phyloP scores from a whole-genome alignment of 2,329 filamentous ascomycete genomes.

The Dichotomopilus funicola region DNA sequence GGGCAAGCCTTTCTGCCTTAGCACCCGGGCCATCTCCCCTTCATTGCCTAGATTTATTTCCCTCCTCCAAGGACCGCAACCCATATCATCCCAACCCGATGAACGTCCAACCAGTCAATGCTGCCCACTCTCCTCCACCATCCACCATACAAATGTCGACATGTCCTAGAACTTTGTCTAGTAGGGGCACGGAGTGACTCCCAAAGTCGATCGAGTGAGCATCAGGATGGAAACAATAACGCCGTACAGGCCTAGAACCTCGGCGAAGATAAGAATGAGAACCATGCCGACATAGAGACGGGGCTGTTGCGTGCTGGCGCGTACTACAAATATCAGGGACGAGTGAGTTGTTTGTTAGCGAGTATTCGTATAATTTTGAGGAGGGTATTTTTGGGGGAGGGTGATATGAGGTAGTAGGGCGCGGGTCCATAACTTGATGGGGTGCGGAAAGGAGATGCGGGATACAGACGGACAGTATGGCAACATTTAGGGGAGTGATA shows the following conservation, averaged over 20 bases:
- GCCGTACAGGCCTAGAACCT: slow-evolving; percentile 70
- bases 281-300: slow-evolving; percentile 96
- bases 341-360: no score
- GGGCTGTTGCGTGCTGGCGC: slow-evolving; percentile 77
- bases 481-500: background rate
- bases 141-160: no score
- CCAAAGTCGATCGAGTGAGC: slow-evolving; percentile 37
- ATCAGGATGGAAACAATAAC: slow-evolving; percentile 44
- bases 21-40: no score
- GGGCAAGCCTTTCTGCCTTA: no score
- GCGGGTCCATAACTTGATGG: background rate
- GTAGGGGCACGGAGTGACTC: slow-evolving; percentile 34
- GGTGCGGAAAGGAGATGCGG: background rate
- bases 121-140: no score
- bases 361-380: no score
- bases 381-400: no score
- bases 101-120: no score
- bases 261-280: slow-evolving; percentile 97
- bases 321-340: slow-evolving; percentile 42
- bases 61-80: no score
- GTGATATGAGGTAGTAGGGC: no score
- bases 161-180: slow-evolving; percentile 10
- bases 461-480: background rate
- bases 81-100: no score
- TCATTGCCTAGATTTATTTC: no score